Evolutionary conservation across 805 yeast genomes (phyloP).

Genomic region (Yarrowia sp.): DNA sequence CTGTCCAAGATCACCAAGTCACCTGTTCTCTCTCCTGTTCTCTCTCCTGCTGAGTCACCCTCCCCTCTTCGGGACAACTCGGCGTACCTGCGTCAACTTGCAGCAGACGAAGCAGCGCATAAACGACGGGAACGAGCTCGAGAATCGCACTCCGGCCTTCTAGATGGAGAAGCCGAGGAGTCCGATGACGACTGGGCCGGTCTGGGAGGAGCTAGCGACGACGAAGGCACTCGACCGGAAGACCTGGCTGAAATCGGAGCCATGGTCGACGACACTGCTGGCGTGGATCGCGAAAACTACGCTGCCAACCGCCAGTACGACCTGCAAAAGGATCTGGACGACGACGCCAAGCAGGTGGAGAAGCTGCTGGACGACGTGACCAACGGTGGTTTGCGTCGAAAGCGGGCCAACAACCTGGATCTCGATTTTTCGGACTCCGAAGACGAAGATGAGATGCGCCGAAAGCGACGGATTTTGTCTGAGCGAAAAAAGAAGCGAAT

Average conservation of each 20-base stretch:
- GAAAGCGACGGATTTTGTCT: conserved; percentile 5
- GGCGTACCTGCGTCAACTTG: neutral
- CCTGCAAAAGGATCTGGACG: conserved; percentile 29
- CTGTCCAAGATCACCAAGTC: no score
- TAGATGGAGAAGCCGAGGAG: conserved; percentile 35
- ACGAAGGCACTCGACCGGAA: conserved; percentile 28
- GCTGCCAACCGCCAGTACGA: conserved; percentile 28
- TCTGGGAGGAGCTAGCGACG: conserved; percentile 34
- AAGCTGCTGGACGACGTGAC: conserved; percentile 32
- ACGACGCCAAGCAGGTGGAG: conserved; percentile 30
- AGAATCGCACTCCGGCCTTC: conserved; percentile 26
- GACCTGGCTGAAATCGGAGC: conserved; percentile 29
- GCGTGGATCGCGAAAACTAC: conserved; percentile 8
- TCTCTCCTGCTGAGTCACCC: neutral
- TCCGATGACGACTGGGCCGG: conserved; percentile 37
- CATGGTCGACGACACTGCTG: conserved; percentile 32
- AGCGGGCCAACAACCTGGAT: conserved; percentile 12
- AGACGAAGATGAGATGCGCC: conserved; percentile 22
- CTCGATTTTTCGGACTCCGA: conserved; percentile 23
- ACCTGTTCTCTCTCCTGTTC: no score
- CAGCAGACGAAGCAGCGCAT: neutral
- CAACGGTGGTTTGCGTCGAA: conserved; percentile 29
- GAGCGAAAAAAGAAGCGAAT: conserved; percentile 17
- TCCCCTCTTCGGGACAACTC: neutral
- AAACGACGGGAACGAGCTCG: neutral